Evolutionary conservation across 805 yeast species (phyloP).

Genomic region (Ogataea haglerorum): DNA sequence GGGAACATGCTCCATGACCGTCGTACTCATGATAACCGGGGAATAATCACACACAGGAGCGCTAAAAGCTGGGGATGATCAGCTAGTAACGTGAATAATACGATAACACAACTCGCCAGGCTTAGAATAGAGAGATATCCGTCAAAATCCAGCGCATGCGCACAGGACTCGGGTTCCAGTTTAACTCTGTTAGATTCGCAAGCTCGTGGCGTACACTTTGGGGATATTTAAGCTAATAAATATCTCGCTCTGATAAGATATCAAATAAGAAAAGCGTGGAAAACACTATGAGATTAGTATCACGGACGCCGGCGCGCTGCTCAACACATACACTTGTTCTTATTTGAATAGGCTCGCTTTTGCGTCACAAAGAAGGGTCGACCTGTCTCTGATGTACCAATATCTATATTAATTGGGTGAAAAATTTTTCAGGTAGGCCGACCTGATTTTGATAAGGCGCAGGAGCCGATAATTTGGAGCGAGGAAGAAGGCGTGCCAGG

Average conservation of each 20-base stretch:
- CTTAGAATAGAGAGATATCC: constrained; percentile 35
- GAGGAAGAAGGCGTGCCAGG: no score
- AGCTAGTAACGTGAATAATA: constrained; percentile 22
- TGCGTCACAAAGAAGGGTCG: constrained; percentile 3
- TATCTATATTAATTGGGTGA: constrained; percentile 9
- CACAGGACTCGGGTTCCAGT: constrained; percentile 27
- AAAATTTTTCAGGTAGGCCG: constrained; percentile 7
- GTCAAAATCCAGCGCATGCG: constrained; percentile 29
- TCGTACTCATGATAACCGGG: constrained; percentile 13
- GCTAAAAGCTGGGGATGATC: constrained; percentile 18
- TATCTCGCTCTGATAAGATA: constrained; percentile 15
- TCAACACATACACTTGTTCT: constrained; percentile 11
- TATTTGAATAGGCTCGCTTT: constrained; percentile 8
- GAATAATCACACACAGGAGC: constrained; percentile 25
- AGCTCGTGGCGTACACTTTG: constrained; percentile 19
- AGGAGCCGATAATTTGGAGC: background rate
- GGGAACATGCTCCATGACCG: constrained; percentile 9
- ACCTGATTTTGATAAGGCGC: background rate
- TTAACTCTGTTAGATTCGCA: constrained; percentile 27
- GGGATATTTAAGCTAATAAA: constrained; percentile 27
- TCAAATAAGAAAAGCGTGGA: constrained; percentile 14
- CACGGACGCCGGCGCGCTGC: background rate
- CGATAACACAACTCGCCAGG: constrained; percentile 23
- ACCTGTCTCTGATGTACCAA: constrained; percentile 3
- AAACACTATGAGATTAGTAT: constrained; percentile 6